Conservation (phyloP, 306 rosid genomes). For the Crotalaria pallida region DNA sequence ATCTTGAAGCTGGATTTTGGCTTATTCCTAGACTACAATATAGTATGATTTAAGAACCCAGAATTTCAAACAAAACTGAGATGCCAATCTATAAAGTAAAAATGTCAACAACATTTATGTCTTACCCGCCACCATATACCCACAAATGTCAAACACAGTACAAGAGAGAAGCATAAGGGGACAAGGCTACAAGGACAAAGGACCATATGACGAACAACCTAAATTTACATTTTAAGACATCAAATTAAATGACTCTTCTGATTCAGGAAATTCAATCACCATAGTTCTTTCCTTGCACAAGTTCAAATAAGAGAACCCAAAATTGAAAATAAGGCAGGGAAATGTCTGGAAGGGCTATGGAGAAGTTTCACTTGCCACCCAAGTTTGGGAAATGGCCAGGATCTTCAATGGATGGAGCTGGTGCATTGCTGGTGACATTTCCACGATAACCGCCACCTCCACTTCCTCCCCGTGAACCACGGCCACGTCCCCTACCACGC, state of each 20-base stretch:
- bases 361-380: slow-evolving; percentile 69
- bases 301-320: slow-evolving; percentile 48
- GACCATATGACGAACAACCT: slow-evolving; percentile 38
- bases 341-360: slow-evolving; percentile 27
- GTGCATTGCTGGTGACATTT: slow-evolving; percentile 23
- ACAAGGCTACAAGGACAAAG: slow-evolving; percentile 22
- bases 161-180: background rate
- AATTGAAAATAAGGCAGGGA: slow-evolving; percentile 31
- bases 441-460: slow-evolving; percentile 60
- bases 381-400: slow-evolving; percentile 81
- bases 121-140: slow-evolving; percentile 42
- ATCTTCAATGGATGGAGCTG: slow-evolving; percentile 85
- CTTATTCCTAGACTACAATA: background rate
- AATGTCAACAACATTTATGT: slow-evolving; percentile 34
- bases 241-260: slow-evolving; percentile 28
- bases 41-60: background rate
- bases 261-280: slow-evolving; percentile 49
- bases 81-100: slow-evolving; percentile 29
- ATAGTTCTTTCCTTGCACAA: slow-evolving; percentile 44
- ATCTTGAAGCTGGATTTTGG: background rate
- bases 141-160: slow-evolving; percentile 30
- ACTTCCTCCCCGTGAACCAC: slow-evolving; percentile 41
- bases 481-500: slow-evolving; percentile 80
- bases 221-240: slow-evolving; percentile 55
- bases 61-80: slow-evolving; percentile 37